Evolutionary conservation across 495 filamentous ascomycete species (phyloP).

Genomic region (Aspergillus sclerotioniger): DNA sequence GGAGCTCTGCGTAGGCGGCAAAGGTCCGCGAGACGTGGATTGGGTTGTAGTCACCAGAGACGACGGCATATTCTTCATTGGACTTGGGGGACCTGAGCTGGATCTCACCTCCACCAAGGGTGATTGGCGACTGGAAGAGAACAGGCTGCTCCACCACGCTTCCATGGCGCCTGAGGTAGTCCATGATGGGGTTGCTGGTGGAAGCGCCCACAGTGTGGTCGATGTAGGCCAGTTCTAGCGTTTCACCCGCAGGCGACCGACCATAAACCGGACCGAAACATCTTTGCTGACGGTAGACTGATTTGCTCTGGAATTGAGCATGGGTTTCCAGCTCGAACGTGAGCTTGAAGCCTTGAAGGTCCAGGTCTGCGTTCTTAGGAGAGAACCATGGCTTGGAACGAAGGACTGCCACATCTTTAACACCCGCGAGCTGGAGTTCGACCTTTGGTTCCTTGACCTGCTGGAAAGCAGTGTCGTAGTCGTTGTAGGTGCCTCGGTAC

Average conservation of each 20-base stretch:
- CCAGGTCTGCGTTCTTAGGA: neutral
- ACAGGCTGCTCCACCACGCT: neutral
- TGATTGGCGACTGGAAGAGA: neutral
- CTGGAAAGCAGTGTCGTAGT: neutral
- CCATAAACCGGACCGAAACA: neutral
- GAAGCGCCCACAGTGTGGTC: neutral
- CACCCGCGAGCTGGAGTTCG: neutral
- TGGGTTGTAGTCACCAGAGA: conserved; percentile 2
- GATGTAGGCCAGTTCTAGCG: neutral
- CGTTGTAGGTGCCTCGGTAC: neutral
- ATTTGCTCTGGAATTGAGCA: neutral
- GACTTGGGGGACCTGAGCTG: neutral
- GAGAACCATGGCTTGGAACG: neutral
- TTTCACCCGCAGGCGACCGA: neutral
- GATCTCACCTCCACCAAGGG: neutral
- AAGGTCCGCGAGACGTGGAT: conserved; percentile 1
- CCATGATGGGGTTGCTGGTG: conserved; percentile 6
- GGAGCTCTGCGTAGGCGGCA: neutral
- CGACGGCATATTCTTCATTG: neutral
- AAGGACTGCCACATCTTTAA: neutral
- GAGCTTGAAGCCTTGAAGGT: neutral
- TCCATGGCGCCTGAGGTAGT: conserved; percentile 6
- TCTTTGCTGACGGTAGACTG: neutral
- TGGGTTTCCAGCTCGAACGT: neutral
- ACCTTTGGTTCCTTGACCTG: neutral